phyloP scores from a whole-genome alignment of 2,329 filamentous ascomycete species.

The Fusarium austroafricanum region DNA sequence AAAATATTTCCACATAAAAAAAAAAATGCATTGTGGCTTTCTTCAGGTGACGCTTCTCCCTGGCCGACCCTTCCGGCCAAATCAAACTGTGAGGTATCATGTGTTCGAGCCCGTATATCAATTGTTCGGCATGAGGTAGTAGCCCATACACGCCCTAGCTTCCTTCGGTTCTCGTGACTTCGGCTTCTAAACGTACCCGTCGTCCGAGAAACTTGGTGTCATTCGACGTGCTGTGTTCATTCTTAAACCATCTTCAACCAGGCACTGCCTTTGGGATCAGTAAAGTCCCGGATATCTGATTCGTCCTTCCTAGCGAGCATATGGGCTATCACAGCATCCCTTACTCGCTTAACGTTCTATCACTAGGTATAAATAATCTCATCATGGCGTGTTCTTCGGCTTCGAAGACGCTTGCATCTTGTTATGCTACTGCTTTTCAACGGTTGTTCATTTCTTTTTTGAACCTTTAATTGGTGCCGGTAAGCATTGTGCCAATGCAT shows the following conservation, averaged over 20 bases:
- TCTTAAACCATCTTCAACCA: neutral
- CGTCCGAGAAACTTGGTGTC: constrained; percentile 6
- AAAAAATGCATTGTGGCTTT: constrained; percentile 1
- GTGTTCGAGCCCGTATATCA: neutral
- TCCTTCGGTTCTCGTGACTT: constrained; percentile 7
- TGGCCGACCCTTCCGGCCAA: constrained; percentile 17
- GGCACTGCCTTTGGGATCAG: constrained; percentile 23
- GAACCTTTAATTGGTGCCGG: constrained; percentile 68
- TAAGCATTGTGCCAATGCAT: constrained; percentile 62
- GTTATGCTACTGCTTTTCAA: constrained; percentile 8
- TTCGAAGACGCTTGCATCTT: constrained; percentile 13
- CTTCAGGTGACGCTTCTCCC: constrained; percentile 13
- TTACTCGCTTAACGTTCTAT: constrained; percentile 14
- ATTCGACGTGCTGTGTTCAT: neutral
- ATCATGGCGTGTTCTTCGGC: constrained; percentile 15
- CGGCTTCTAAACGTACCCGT: constrained; percentile 4
- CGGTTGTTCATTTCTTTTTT: constrained; percentile 46
- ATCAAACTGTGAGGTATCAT: neutral
- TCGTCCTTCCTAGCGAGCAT: neutral
- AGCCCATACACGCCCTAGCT: constrained; percentile 6
- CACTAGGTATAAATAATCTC: constrained; percentile 36
- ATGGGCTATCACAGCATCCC: constrained; percentile 5
- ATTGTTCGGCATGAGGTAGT: constrained; percentile 9
- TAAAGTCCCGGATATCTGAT: constrained; percentile 24
- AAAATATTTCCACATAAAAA: constrained; percentile 4